A percentile compares a stretch with the other conserved stretches of the same genome.
phyloP scores from a whole-genome alignment of 495 filamentous ascomycete species.

The Aspergillus olivimuriae region DNA sequence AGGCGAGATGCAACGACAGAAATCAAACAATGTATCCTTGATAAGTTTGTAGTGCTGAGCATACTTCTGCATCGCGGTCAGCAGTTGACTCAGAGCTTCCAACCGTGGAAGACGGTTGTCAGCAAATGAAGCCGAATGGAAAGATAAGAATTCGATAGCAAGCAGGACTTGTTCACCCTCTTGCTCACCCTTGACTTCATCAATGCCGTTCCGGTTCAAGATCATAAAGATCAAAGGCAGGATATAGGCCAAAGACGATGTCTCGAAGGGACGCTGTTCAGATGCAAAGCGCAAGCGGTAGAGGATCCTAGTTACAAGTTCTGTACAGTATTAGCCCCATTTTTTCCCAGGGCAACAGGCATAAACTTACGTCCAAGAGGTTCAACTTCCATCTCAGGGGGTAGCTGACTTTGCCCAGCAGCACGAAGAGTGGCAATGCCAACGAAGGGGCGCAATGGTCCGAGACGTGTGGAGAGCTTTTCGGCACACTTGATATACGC shows the following conservation, averaged over 20 bases:
- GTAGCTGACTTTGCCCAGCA: conserved; percentile 62
- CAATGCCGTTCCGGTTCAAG: conserved; percentile 71
- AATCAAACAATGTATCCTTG: conserved; percentile 83
- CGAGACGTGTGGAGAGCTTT: conserved; percentile 69
- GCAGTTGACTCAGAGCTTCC: conserved; percentile 61
- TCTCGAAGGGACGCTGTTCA: conserved; percentile 87
- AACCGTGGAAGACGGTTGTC: conserved; percentile 69
- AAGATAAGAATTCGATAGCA: conserved; percentile 82
- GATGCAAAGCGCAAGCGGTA: conserved; percentile 85
- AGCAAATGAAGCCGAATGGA: conserved; percentile 70
- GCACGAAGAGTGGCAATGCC: conserved; percentile 81
- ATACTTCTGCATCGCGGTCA: conserved; percentile 80
- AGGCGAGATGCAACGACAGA: conserved; percentile 69
- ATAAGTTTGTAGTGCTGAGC: conserved; percentile 88
- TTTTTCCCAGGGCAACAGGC: not conserved
- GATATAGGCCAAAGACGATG: conserved; percentile 76
- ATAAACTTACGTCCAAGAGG: conserved; percentile 53
- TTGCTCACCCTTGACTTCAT: conserved; percentile 53
- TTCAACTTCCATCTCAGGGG: conserved; percentile 66
- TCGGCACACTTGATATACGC: conserved; percentile 72
- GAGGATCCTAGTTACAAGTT: conserved; percentile 80
- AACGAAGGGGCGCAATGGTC: conserved; percentile 68
- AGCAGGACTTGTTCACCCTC: conserved; percentile 86
- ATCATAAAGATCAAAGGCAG: conserved; percentile 74
- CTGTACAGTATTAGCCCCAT: conserved; percentile 22